Conservation (phyloP, 352 stramenopile genomes). For the Globisporangium yorkense region DNA sequence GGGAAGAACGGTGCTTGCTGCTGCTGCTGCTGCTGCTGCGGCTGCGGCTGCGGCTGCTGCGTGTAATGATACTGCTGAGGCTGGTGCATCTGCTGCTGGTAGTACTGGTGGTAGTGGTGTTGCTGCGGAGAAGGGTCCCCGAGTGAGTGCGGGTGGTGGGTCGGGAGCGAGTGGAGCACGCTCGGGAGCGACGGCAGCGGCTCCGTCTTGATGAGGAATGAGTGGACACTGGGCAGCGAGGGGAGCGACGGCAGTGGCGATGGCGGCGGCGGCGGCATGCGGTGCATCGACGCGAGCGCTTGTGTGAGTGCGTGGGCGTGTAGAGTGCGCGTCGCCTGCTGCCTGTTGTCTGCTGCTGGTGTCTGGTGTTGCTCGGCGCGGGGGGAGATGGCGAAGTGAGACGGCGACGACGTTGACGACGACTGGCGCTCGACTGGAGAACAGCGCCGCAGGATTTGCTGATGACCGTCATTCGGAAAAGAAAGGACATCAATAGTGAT, state of each 20-base stretch:
- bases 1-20: not conserved
- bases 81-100: not conserved
- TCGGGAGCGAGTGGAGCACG: constrained; percentile 6
- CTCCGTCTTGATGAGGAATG: constrained; percentile 12
- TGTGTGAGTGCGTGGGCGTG: not conserved
- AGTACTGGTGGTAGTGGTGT: not conserved
- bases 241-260: constrained; percentile 1
- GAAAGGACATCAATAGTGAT: too few species aligned
- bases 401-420: not conserved
- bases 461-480: not conserved
- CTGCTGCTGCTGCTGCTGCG: not conserved
- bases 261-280: not conserved
- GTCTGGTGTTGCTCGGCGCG: not conserved
- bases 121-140: not conserved
- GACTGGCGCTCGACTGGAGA: constrained; percentile 3
- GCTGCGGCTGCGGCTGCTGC: not conserved
- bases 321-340: not conserved
- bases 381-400: constrained; percentile 9
- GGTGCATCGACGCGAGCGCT: constrained; percentile 8
- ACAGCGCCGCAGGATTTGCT: not conserved
- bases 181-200: constrained; percentile 14
- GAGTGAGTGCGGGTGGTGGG: not conserved
- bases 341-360: not conserved
- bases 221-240: constrained; percentile 8
- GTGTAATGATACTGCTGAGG: not conserved